These are phyloP conservation scores for Lycium barbarum DNA, from an alignment of 257 asterid species.

Conservation along the genomic window DNA sequence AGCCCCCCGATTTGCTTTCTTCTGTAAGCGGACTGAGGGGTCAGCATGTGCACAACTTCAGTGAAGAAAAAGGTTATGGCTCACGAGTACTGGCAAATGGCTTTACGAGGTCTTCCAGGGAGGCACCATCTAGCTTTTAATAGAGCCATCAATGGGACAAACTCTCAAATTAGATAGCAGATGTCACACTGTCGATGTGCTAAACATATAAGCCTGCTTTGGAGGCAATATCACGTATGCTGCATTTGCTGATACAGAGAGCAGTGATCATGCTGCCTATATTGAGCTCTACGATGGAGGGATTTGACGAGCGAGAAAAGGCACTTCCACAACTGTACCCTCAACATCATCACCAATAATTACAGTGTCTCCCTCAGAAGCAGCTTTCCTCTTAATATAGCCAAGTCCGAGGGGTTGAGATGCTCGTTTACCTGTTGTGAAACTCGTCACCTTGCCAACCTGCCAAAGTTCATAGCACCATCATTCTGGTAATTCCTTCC, in stretches of 20 bases:
- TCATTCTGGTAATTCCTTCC: conserved; percentile 14
- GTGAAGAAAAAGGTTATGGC: conserved; percentile 4
- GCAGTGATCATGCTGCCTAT: neutral
- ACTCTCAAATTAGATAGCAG: neutral
- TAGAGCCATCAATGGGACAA: neutral
- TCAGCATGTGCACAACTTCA: neutral
- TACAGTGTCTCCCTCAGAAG: conserved; percentile 74
- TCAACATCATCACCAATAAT: conserved; percentile 62
- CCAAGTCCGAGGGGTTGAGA: conserved; percentile 86
- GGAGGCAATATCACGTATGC: neutral
- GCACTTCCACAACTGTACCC: conserved; percentile 83
- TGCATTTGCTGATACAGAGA: conserved; percentile 15
- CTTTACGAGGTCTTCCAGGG: neutral
- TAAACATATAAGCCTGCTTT: neutral
- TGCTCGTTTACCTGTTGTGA: conserved; percentile 58
- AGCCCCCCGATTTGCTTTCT: neutral
- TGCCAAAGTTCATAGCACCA: conserved; percentile 44
- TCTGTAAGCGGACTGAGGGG: neutral
- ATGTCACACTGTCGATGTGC: neutral
- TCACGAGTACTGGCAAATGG: neutral
- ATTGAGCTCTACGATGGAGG: conserved; percentile 40
- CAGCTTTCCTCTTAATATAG: conserved; percentile 76
- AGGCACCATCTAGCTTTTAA: neutral
- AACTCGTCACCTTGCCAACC: conserved; percentile 94
- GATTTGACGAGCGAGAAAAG: conserved; percentile 74